Evolutionary conservation across 495 filamentous ascomycete species (phyloP), one percentile per base, ranked within the genome.

Genomic region (Hypoxylon subgilvum): DNA sequence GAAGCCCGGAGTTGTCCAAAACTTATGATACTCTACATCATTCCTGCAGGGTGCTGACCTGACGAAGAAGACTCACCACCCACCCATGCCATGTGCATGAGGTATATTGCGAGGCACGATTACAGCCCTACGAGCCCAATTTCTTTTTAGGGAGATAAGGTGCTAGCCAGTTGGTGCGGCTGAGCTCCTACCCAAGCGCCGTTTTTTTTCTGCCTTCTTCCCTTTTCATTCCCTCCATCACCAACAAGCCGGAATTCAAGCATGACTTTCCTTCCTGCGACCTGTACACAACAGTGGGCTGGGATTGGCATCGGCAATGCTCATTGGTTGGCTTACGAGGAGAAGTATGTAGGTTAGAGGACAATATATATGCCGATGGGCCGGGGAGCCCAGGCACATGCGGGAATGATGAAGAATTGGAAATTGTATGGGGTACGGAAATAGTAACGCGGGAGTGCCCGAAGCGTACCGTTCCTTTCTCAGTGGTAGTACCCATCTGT

Each of bases 391-490:
- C n/a, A n/a, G n/a, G n/a, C n/a, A n/a, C n/a, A n/a, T n/a, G n/a
- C n/a, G n/a, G n/a, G n/a, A n/a, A n/a, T n/a, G n/a, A n/a, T n/a
- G n/a, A n/a, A n/a, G n/a, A n/a, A n/a, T n/a, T 30, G 27, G 10
- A 5, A 10, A 30, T 30, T 30, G 27, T 30, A 30, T 5, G 27
- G 5, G 10, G 5, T 30, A 10, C 40, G 28, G 48, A 57, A 46
- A 52, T 63, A 62, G 59, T n/a, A 57, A 52, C 43, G 43, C 60
- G 60, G 60, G 60, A 63, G 48, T 25, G 42, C 47, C 60, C 60
- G 60, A 52, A 49, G 48, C 36, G 36, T 17, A 35, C 52, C 52
- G 40, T 25, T 13, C 12, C 52, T 41, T 35, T 46, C 47, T 42
- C 59, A n/a, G n/a, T n/a, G n/a, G n/a, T n/a, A n/a, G n/a, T n/a